phyloP scores from a whole-genome alignment of 2,329 filamentous ascomycete genomes.

The Cadophora sp. region DNA sequence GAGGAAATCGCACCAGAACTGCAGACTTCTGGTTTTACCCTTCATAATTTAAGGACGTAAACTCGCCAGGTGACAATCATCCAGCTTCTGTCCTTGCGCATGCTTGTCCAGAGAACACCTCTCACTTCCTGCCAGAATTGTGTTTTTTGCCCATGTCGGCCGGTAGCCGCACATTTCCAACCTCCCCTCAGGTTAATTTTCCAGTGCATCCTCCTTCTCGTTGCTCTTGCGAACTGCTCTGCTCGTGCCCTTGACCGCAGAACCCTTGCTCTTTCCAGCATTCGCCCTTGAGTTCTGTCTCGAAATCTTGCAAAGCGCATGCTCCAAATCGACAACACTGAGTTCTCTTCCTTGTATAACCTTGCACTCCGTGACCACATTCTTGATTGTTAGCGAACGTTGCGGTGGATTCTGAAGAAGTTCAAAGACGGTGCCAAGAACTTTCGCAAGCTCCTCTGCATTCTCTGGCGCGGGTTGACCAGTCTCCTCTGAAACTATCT shows the following conservation, averaged over 20 bases:
- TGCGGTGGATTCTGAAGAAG: constrained; percentile 8
- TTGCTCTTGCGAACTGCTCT: too few relatives aligned
- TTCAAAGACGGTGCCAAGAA: constrained; percentile 19
- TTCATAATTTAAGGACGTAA: too few relatives aligned
- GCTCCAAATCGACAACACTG: constrained; percentile 25
- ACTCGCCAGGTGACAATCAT: too few relatives aligned
- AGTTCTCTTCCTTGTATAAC: constrained; percentile 19
- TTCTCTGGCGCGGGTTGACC: neutral
- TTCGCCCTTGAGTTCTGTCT: neutral
- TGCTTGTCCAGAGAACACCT: too few relatives aligned
- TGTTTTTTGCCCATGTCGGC: too few relatives aligned
- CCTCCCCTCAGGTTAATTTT: neutral
- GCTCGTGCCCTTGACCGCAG: too few relatives aligned
- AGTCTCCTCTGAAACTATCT: neutral
- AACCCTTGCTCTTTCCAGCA: neutral
- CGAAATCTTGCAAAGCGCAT: constrained; percentile 29
- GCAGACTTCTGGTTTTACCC: too few relatives aligned
- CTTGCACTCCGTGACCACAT: constrained; percentile 17
- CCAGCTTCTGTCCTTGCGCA: too few relatives aligned
- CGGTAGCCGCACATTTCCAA: too few relatives aligned
- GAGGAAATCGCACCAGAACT: too few relatives aligned
- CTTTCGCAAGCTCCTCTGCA: neutral
- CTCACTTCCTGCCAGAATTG: too few relatives aligned
- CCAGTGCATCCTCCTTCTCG: neutral
- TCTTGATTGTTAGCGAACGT: constrained; percentile 38